Evolutionary conservation across 768 basidiomycete genomes (phyloP).

Genomic region (Neoboletus brunneissimus): DNA sequence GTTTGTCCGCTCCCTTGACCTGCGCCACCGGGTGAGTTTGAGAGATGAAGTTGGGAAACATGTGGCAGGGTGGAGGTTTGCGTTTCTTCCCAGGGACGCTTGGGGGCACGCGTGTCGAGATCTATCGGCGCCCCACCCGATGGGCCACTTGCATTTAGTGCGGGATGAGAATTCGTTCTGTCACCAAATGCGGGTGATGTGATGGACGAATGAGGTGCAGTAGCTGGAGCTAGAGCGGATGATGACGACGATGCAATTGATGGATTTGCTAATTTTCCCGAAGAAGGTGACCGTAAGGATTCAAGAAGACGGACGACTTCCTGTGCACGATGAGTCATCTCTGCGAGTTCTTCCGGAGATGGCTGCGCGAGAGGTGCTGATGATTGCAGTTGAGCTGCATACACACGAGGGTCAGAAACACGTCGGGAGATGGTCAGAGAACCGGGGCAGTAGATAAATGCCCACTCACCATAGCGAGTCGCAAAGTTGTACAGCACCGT

Average conservation of each 20-base stretch:
- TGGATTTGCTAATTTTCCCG: conserved; percentile 18
- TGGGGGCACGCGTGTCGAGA: conserved; percentile 52
- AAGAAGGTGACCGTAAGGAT: conserved; percentile 24
- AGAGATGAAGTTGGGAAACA: conserved; percentile 26
- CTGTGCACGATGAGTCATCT: conserved; percentile 67
- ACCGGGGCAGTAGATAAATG: not conserved
- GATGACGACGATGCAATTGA: conserved; percentile 14
- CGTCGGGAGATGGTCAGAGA: not conserved
- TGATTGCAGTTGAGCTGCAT: conserved; percentile 38
- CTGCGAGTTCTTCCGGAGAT: conserved; percentile 51
- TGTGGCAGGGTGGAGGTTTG: conserved; percentile 21
- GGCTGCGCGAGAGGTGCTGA: conserved; percentile 52
- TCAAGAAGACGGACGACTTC: conserved; percentile 69
- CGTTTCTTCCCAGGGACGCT: conserved; percentile 76
- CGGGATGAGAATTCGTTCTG: conserved; percentile 24
- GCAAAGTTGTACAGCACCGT: conserved; percentile 61
- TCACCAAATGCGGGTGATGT: conserved; percentile 22
- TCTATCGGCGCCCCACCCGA: conserved; percentile 24
- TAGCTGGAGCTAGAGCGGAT: conserved; percentile 8
- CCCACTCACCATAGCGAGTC: conserved; percentile 55
- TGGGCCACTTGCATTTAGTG: conserved; percentile 28
- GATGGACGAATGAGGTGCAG: conserved; percentile 17
- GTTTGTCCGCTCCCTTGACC: conserved; percentile 22
- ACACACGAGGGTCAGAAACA: conserved; percentile 5
- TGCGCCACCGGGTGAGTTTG: conserved; percentile 10